Conservation (phyloP, 1,139 yeast species). For the Sugiyamaella pinicola region DNA sequence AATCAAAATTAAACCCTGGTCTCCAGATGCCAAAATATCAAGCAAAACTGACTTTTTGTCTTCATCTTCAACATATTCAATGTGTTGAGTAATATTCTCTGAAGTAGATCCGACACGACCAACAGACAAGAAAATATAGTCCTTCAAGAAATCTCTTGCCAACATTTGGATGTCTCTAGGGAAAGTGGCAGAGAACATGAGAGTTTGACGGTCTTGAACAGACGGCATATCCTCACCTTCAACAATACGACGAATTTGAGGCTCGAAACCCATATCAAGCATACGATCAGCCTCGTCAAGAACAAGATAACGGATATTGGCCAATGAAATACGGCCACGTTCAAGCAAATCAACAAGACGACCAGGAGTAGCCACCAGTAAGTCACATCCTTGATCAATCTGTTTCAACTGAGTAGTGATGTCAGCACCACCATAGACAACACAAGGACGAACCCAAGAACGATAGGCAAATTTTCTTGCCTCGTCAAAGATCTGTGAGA, state of each 20-base stretch:
- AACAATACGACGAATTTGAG: constrained; percentile 97
- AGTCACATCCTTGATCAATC: constrained; percentile 91
- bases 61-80: constrained; percentile 89
- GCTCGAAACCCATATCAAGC: constrained; percentile 99
- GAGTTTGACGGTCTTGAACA: constrained; percentile 87
- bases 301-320: constrained; percentile 89
- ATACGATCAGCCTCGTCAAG: constrained; percentile 99
- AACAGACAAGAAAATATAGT: constrained; percentile 92
- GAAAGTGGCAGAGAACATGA: constrained; percentile 99
- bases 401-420: constrained; percentile 84
- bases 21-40: constrained; percentile 76
- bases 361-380: constrained; percentile 98
- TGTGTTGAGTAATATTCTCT: constrained; percentile 93
- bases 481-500: constrained; percentile 94
- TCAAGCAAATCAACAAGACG: constrained; percentile 94
- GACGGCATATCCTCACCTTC: constrained; percentile 98
- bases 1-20: constrained; percentile 81
- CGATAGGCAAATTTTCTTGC: constrained; percentile 94
- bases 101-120: constrained; percentile 99
- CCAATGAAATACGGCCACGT: constrained; percentile 88
- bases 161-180: constrained; percentile 95
- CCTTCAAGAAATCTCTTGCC: constrained; percentile 95
- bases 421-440: constrained; percentile 98
- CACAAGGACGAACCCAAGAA: constrained; percentile 98
- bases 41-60: constrained; percentile 91